Conservation (phyloP, 495 filamentous ascomycete genomes). For the Aspergillus panamensis region DNA sequence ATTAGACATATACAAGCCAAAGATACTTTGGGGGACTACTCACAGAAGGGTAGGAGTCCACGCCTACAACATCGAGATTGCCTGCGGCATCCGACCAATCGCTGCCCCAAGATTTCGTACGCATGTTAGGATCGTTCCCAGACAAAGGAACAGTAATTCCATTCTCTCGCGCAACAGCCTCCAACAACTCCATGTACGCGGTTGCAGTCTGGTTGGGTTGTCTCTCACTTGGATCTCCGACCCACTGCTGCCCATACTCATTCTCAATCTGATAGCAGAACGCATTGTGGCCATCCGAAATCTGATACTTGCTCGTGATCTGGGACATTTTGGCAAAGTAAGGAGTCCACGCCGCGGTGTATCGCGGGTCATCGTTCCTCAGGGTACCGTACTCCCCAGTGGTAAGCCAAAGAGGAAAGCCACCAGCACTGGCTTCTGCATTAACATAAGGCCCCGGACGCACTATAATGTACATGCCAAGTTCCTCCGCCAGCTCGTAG, state of each 20-base stretch:
- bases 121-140: slow-evolving; percentile 54
- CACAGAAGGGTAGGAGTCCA: slow-evolving; percentile 57
- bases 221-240: slow-evolving; percentile 32
- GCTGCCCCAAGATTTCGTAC: slow-evolving; percentile 50
- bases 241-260: slow-evolving; percentile 58
- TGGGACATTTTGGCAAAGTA: slow-evolving; percentile 49
- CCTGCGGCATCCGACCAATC: slow-evolving; percentile 52
- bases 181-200: slow-evolving; percentile 55
- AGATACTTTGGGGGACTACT: background rate
- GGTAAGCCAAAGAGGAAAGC: slow-evolving; percentile 59
- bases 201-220: slow-evolving; percentile 47
- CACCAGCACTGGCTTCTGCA: slow-evolving; percentile 53
- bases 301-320: slow-evolving; percentile 49
- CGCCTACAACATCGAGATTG: slow-evolving; percentile 54
- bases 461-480: slow-evolving; percentile 38
- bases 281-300: slow-evolving; percentile 55
- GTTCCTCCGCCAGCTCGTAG: slow-evolving; percentile 53
- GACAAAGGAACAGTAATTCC: slow-evolving; percentile 54
- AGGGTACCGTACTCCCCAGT: slow-evolving; percentile 58
- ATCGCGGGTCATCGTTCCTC: slow-evolving; percentile 55
- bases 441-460: slow-evolving; percentile 46
- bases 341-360: slow-evolving; percentile 48
- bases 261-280: slow-evolving; percentile 60
- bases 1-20: background rate
- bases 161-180: slow-evolving; percentile 45